Evolutionary conservation across 2,329 filamentous ascomycete genomes (phyloP).

Genomic region (Neonectria ditissima): DNA sequence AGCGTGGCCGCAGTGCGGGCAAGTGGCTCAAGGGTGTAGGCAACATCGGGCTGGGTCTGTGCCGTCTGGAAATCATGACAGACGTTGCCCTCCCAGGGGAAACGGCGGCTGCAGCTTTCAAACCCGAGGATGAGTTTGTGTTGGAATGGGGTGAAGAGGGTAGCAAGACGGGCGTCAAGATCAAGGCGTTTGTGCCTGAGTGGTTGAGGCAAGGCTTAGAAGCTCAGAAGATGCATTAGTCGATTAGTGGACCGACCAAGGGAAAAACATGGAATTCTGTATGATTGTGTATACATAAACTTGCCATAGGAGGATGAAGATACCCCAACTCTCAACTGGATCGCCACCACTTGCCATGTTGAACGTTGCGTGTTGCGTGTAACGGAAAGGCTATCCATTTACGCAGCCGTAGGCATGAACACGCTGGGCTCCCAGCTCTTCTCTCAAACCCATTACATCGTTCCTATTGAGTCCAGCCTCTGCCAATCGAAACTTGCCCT

Average conservation of each 20-base stretch:
- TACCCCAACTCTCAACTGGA: slow-evolving; percentile 21
- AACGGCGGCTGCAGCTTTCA: slow-evolving; percentile 72
- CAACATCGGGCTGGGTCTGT: slow-evolving; percentile 88
- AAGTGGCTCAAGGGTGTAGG: slow-evolving; percentile 84
- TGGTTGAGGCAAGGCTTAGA: slow-evolving; percentile 70
- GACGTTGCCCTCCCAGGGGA: slow-evolving; percentile 78
- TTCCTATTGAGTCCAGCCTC: background rate
- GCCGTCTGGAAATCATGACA: slow-evolving; percentile 91
- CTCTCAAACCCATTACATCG: background rate
- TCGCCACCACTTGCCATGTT: background rate
- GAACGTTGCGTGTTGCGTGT: background rate
- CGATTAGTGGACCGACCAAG: background rate
- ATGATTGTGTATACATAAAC: slow-evolving; percentile 29
- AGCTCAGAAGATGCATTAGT: slow-evolving; percentile 39
- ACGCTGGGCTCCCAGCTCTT: background rate
- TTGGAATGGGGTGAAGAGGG: slow-evolving; percentile 63
- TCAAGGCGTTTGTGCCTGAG: slow-evolving; percentile 86
- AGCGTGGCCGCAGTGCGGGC: slow-evolving; percentile 78
- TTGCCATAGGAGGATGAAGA: slow-evolving; percentile 22
- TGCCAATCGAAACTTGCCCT: background rate
- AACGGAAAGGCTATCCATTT: too few species aligned
- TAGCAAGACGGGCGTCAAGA: slow-evolving; percentile 56
- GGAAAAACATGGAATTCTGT: slow-evolving; percentile 10
- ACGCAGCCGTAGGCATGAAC: background rate
- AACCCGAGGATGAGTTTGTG: slow-evolving; percentile 71